Evolutionary conservation across 2,329 filamentous ascomycete species (phyloP), one percentile per base, ranked within the genome.

Genomic region (Alternaria tenuissima): DNA sequence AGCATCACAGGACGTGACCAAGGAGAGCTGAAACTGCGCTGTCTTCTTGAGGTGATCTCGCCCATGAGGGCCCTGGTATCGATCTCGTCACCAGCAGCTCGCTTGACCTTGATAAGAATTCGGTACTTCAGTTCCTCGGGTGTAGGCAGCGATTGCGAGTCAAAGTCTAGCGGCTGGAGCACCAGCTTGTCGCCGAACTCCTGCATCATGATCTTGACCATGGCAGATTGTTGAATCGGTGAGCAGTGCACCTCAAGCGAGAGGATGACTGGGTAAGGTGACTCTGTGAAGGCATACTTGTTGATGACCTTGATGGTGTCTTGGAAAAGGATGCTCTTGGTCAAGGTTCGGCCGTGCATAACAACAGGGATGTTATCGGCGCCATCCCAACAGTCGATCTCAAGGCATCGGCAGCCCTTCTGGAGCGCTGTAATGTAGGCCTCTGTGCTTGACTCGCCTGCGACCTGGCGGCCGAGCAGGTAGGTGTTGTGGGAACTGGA

Each of bases 401-500:
- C 95, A 46, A 99, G 90, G 77, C 95, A 98, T 51, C 95, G 91
- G 76, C 95, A 99, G 8, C 94, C 94, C 61, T 92, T 90, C 64
- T 92, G 89, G 7, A 99, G 85, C 3, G 94, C 92, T 8, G 89
- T 89, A 69, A 98, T 96, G 80, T 99, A 99, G 43, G 93, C 93
- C 78, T 99, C 95, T 2, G 96, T 91, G 74, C 94, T 98, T 2
- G 95, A 97, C 44, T 91, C 87, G 28, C 94, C 94, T 11, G 89
- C 91, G 2, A 98, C 89, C 77, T 99, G 95, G 55, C 94, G 89
- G 14, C 95, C 95, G 5, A 96, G 84, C 1, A 99, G 88, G 73
- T 99, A 99, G 0, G 95, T 99, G 79, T 99, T 99, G 84, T 99
- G 95, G 1, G 95, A 98, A 81, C 94, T 97, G 1, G 94, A 98